Evolutionary conservation across 805 yeast genomes (phyloP).

Genomic region (Candida nonsorbophila): DNA sequence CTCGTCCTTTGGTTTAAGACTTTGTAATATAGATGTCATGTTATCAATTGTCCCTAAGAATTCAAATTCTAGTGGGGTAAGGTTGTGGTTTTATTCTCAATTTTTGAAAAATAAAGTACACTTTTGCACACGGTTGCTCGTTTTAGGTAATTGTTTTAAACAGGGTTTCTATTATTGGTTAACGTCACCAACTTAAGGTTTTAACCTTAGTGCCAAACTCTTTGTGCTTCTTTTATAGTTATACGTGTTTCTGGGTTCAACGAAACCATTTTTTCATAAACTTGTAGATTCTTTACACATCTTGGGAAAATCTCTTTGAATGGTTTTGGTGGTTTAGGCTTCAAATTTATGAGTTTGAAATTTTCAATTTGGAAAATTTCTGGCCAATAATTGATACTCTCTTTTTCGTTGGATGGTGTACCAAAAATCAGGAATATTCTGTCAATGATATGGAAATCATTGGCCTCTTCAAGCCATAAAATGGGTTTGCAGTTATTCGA

Average conservation of each 20-base stretch:
- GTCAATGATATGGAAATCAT: constrained; percentile 57
- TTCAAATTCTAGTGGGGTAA: not conserved
- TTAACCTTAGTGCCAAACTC: no score
- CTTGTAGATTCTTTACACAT: constrained; percentile 9
- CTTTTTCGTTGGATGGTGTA: constrained; percentile 40
- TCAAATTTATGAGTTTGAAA: constrained; percentile 22
- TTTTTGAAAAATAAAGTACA: no score
- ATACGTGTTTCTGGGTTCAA: no score
- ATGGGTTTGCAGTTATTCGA: constrained; percentile 22
- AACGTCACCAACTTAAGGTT: no score
- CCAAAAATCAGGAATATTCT: constrained; percentile 57
- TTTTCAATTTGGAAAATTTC: constrained; percentile 25
- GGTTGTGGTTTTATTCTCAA: no score
- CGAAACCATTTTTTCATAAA: constrained; percentile 16
- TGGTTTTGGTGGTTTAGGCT: constrained; percentile 4
- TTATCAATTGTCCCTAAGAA: no score
- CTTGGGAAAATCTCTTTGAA: constrained; percentile 10
- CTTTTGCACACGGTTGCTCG: no score
- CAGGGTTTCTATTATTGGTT: no score
- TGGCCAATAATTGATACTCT: constrained; percentile 24
- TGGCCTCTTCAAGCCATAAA: constrained; percentile 25
- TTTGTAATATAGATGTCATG: constrained; percentile 4
- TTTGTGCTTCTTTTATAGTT: no score
- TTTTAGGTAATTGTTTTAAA: no score
- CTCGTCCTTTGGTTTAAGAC: constrained; percentile 15